Percentiles rank a stretch among this genome's conserved stretches.
Evolutionary conservation across 345 rosid genomes (phyloP).

Genomic region (Viola odorata): DNA sequence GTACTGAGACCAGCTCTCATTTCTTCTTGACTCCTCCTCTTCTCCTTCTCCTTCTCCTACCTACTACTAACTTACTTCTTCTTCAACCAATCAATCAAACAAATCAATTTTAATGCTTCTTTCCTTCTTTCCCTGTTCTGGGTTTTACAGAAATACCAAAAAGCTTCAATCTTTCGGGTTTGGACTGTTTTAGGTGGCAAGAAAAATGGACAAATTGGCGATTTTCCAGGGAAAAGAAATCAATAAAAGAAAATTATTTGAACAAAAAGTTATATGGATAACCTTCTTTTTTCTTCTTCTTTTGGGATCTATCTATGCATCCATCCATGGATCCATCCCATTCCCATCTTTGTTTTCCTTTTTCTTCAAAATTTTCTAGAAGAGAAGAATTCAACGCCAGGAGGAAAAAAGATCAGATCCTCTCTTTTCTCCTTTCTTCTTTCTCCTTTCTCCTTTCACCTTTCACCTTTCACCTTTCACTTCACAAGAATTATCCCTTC

Average conservation of each 20-base stretch:
- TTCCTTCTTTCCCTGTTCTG: not conserved
- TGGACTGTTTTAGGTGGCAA: not conserved
- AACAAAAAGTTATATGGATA: not conserved
- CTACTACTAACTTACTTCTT: no score
- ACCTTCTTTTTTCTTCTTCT: not conserved
- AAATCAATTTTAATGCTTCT: no score
- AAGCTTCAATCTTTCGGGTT: not conserved
- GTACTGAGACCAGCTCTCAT: slow-evolving; percentile 96
- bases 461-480: not conserved
- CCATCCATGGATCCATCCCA: not conserved
- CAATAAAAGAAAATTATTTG: no score
- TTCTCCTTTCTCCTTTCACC: no score
- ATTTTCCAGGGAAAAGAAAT: not conserved
- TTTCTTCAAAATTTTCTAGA: not conserved
- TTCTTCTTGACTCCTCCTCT: slow-evolving; percentile 5
- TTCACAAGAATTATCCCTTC: slow-evolving; percentile 16
- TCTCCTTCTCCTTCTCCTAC: no score
- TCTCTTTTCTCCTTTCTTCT: no score
- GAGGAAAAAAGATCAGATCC: slow-evolving; percentile 39
- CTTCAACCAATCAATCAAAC: no score
- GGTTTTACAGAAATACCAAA: not conserved
- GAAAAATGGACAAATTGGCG: not conserved
- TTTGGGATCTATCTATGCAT: slow-evolving; percentile 7
- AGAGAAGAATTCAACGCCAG: slow-evolving; percentile 42
- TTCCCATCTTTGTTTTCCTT: not conserved